Conservation (phyloP, 179 eudicot species). For the Amaranthus tricolor region DNA sequence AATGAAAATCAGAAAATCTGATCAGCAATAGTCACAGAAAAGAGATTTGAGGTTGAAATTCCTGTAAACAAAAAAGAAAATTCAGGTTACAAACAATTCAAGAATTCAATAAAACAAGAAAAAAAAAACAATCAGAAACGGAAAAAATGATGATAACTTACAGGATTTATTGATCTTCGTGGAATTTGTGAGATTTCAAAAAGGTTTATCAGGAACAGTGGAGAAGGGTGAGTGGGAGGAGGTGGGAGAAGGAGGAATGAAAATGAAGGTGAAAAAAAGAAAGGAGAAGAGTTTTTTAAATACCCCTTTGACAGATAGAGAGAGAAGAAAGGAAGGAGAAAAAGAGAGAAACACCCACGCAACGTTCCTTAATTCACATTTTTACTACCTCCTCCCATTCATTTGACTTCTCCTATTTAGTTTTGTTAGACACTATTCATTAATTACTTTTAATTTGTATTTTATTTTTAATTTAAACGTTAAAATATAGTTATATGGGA, state of each 20-base stretch:
- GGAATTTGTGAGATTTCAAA: not conserved
- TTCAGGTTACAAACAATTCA: not conserved
- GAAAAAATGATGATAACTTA: too few relatives aligned
- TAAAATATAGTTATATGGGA: too few relatives aligned
- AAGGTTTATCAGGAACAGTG: too few relatives aligned
- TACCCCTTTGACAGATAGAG: not conserved
- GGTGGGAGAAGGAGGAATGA: not conserved
- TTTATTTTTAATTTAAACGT: too few relatives aligned
- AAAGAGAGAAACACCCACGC: constrained; percentile 32
- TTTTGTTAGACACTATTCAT: too few relatives aligned
- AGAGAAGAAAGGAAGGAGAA: not conserved
- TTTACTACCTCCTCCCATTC: too few relatives aligned
- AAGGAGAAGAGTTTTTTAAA: constrained; percentile 20
- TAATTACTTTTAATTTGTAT: too few relatives aligned
- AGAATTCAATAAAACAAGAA: too few relatives aligned
- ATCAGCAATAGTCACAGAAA: too few relatives aligned
- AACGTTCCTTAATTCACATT: constrained; percentile 36
- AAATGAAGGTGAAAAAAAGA: not conserved
- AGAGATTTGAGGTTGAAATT: not conserved
- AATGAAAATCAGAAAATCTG: too few relatives aligned
- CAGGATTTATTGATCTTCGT: not conserved
- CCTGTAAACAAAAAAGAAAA: not conserved
- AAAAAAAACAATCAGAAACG: too few relatives aligned
- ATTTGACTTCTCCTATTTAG: too few relatives aligned
- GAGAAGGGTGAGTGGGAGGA: not conserved